Percentiles rank a stretch among this genome's conserved stretches.
These are phyloP conservation scores for Scedosporium boydii DNA, from an alignment of 2,329 filamentous ascomycete genomes.

Conservation along the genomic window DNA sequence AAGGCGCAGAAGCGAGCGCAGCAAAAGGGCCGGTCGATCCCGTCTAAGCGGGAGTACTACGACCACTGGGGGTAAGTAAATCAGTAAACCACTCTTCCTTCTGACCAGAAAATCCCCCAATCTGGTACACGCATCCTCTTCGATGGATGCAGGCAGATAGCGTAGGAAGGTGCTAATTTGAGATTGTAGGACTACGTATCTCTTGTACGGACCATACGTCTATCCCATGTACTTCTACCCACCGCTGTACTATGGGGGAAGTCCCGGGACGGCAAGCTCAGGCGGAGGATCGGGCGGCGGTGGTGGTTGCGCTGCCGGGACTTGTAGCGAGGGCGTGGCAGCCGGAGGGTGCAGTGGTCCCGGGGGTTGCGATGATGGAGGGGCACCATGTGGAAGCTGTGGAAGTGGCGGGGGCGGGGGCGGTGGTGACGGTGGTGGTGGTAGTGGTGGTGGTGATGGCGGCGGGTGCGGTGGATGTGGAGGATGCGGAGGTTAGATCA, in stretches of 20 bases:
- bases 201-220: conserved; percentile 37
- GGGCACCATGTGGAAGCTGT: conserved; percentile 11
- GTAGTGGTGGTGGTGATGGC: conserved; percentile 9
- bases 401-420: conserved; percentile 13
- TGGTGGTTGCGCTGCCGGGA: conserved; percentile 29
- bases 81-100: neutral
- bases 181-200: conserved; percentile 21
- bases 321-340: conserved; percentile 35
- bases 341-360: conserved; percentile 34
- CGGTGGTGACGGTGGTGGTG: conserved; percentile 9
- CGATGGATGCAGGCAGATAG: neutral
- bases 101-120: neutral
- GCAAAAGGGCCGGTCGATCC: conserved; percentile 38
- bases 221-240: conserved; percentile 32
- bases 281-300: conserved; percentile 1
- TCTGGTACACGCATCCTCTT: neutral
- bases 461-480: conserved; percentile 11
- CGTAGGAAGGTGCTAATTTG: neutral
- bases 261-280: conserved; percentile 23
- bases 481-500: conserved; percentile 31
- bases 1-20: conserved; percentile 40
- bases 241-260: conserved; percentile 34
- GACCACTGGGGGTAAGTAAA: conserved; percentile 42
- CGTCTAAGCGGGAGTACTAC: conserved; percentile 38
- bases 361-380: conserved; percentile 19